These are phyloP conservation scores for Osmanthus fragrans DNA, from an alignment of 257 asterid genomes.

Conservation along the genomic window DNA sequence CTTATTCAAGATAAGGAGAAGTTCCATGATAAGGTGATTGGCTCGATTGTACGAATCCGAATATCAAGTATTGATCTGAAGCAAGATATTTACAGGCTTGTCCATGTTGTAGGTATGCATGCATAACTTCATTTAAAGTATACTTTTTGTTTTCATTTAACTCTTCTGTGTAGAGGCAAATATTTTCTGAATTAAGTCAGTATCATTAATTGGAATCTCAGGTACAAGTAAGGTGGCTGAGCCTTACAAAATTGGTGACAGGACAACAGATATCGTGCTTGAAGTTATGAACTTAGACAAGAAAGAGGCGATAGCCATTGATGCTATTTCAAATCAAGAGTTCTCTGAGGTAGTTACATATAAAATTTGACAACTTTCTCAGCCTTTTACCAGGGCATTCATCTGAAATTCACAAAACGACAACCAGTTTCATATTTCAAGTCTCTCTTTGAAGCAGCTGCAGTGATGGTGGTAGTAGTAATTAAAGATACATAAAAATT, in stretches of 20 bases:
- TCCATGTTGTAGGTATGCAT: conserved; percentile 82
- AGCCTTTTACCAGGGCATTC: conserved; percentile 35
- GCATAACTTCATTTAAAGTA: conserved; percentile 22
- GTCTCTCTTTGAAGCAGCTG: not conserved
- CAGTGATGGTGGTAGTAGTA: not conserved
- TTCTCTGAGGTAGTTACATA: conserved; percentile 70
- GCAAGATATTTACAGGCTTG: conserved; percentile 86
- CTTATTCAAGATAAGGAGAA: conserved; percentile 60
- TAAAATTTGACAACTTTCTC: not conserved
- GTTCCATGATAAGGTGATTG: conserved; percentile 64
- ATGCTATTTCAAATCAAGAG: conserved; percentile 76
- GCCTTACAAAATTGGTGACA: conserved; percentile 76
- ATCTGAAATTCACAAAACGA: conserved; percentile 13
- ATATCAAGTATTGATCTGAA: conserved; percentile 71
- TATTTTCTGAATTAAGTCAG: conserved; percentile 15
- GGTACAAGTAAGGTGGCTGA: conserved; percentile 71
- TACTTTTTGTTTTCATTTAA: conserved; percentile 9
- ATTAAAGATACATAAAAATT: not conserved
- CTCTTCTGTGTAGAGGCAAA: conserved; percentile 5
- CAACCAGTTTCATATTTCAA: not conserved
- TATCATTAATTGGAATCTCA: conserved; percentile 27
- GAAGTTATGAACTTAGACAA: conserved; percentile 81
- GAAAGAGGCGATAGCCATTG: conserved; percentile 73
- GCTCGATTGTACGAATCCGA: conserved; percentile 80
- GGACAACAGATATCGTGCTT: conserved; percentile 71